Base-by-base conservation (phyloP, 495 filamentous ascomycete genomes). In the Trypethelium eluteriae region DNA sequence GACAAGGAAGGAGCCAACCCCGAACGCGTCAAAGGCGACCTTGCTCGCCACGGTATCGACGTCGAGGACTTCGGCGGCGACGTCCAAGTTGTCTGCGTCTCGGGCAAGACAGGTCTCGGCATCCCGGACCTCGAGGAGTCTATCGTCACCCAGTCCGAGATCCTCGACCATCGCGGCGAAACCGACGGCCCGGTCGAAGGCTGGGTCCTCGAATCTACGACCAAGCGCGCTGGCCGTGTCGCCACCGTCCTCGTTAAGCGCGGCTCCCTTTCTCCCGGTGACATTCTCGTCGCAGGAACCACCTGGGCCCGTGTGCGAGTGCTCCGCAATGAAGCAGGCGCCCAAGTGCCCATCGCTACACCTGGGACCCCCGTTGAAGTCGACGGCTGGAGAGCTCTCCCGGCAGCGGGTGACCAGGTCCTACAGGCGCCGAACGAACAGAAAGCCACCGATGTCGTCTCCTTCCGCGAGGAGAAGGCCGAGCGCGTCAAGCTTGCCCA, bases 31-130 rank as follows among this genome's bases (percentile, higher is more conserved):
- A 97, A 96, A 76, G 81, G 86, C 64, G 95, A 98, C 74, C 85
- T 99, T 38, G 85, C 89, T 7, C 79, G 84, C n/a, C 83, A 96
- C 69, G 90, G 89, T 18, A 83, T 99, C 32, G 89, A 97, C 71
- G 87, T 98, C 39, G 95, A 99, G 75, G 94, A 98, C 72, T 93
- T 86, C 71, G 95, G 95, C 44, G 95, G 95, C 66, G 95, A 99
- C 65, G 91, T 92, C 36, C 94, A 97, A 75, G 90, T 89, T 12
- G 91, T 98, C 38, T 83, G 81, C 62, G 92, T 98, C 25, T 94
- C 89, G 72, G 95, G 93, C 35, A 98, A 93, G 79, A 96, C 93
- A 0, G 95, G 95, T 32, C 81, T 88, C 72, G 95, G 95, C 64
- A 96, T 99, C 87, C 77, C 85, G 4, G 91, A 95, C 63, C 81